phyloP scores from a whole-genome alignment of 2,329 filamentous ascomycete genomes.

The Penicillium sp. region DNA sequence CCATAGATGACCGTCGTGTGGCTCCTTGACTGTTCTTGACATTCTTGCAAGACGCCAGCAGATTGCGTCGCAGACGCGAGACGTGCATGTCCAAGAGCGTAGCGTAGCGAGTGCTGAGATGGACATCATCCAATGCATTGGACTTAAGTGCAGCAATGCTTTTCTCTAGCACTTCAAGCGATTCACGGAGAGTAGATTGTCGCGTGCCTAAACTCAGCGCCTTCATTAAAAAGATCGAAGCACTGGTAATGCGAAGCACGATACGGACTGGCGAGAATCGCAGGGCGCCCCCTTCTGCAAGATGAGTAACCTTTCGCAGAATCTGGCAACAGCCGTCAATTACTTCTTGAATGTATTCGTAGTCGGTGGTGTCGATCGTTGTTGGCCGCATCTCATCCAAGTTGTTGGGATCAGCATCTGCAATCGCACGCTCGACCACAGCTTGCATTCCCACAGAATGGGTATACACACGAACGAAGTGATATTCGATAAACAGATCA shows the following conservation, averaged over 20 bases:
- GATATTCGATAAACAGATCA: slow-evolving; percentile 54
- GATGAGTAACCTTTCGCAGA: slow-evolving; percentile 49
- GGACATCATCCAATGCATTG: slow-evolving; percentile 52
- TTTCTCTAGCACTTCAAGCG: slow-evolving; percentile 48
- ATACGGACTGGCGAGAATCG: slow-evolving; percentile 54
- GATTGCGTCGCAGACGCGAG: slow-evolving; percentile 39
- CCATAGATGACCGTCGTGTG: slow-evolving; percentile 30
- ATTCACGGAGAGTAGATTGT: slow-evolving; percentile 50
- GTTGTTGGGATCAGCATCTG: slow-evolving; percentile 32
- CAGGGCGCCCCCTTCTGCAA: slow-evolving; percentile 48
- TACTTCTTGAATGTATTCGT: slow-evolving; percentile 56
- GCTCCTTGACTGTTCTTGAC: slow-evolving; percentile 26
- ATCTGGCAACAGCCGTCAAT: slow-evolving; percentile 55
- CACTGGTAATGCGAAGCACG: slow-evolving; percentile 54
- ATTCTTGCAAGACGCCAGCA: slow-evolving; percentile 35
- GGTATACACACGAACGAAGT: slow-evolving; percentile 46
- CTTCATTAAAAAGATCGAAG: slow-evolving; percentile 55
- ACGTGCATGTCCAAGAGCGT: slow-evolving; percentile 49
- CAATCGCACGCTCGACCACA: slow-evolving; percentile 53
- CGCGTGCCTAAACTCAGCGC: slow-evolving; percentile 51
- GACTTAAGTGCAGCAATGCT: slow-evolving; percentile 50
- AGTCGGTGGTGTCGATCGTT: slow-evolving; percentile 51
- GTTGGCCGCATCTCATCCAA: slow-evolving; percentile 41
- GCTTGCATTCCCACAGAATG: slow-evolving; percentile 55
- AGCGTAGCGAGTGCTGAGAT: slow-evolving; percentile 52